Percentiles rank a stretch among this genome's conserved stretches.
Evolutionary conservation across 495 filamentous ascomycete genomes (phyloP).

Genomic region (Sabuloglossum arenarium): DNA sequence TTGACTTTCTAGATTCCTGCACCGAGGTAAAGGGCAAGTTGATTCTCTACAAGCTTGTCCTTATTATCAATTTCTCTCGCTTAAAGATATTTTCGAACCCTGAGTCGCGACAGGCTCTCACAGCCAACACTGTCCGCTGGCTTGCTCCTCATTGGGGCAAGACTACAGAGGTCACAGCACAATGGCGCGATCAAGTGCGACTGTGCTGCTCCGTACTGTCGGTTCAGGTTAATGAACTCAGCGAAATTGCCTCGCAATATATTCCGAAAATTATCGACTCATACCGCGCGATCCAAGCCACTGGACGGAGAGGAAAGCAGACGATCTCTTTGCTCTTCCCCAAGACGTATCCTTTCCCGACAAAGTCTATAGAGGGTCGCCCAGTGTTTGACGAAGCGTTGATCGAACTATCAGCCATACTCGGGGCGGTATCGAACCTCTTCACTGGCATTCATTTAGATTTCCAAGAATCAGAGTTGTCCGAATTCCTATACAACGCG

Average conservation of each 20-base stretch:
- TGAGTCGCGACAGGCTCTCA: slow-evolving; percentile 49
- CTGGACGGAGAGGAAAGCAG: slow-evolving; percentile 39
- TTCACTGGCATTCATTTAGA: slow-evolving; percentile 45
- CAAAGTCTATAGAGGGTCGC: slow-evolving; percentile 37
- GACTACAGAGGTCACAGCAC: slow-evolving; percentile 46
- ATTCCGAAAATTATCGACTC: slow-evolving; percentile 82
- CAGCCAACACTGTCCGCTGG: slow-evolving; percentile 73
- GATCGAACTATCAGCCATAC: slow-evolving; percentile 70
- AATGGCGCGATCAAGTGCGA: slow-evolving; percentile 85
- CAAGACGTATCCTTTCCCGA: slow-evolving; percentile 72
- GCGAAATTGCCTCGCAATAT: slow-evolving; percentile 54
- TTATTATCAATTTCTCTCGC: slow-evolving; percentile 76
- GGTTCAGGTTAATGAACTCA: slow-evolving; percentile 52
- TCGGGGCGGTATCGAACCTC: slow-evolving; percentile 59
- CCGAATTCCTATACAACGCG: slow-evolving; percentile 49
- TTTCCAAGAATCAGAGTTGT: slow-evolving; percentile 53
- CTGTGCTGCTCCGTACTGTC: slow-evolving; percentile 81
- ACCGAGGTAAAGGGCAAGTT: slow-evolving; percentile 75
- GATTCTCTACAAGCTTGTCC: slow-evolving; percentile 77
- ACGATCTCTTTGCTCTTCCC: slow-evolving; percentile 76
- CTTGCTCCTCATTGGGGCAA: slow-evolving; percentile 87
- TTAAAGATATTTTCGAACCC: slow-evolving; percentile 57
- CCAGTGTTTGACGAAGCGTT: slow-evolving; percentile 69
- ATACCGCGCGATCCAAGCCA: slow-evolving; percentile 52
- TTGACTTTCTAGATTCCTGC: slow-evolving; percentile 87